A percentile compares a stretch with the other conserved stretches of the same genome.
These are phyloP conservation scores for Colletotrichum agaves DNA, from an alignment of 2,329 filamentous ascomycete species.

Conservation along the genomic window DNA sequence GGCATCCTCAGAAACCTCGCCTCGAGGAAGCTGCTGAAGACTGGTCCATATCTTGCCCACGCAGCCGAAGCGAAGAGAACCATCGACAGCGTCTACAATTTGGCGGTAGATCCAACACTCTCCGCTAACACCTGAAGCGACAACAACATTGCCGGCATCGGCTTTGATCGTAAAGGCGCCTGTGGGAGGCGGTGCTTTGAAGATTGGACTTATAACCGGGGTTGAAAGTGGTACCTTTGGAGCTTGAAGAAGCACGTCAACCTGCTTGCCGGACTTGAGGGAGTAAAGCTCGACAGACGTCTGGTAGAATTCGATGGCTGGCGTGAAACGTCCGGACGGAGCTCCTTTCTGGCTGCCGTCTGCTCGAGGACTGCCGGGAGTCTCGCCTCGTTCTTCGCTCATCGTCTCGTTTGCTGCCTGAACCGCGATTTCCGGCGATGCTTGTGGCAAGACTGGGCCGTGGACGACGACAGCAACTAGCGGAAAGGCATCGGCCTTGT, in stretches of 20 bases:
- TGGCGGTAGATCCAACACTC: conserved; percentile 84
- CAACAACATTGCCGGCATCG: conserved; percentile 75
- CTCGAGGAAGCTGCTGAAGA: conserved; percentile 70
- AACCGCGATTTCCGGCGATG: conserved; percentile 47
- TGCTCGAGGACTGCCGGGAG: conserved; percentile 54
- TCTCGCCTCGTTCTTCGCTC: conserved; percentile 54
- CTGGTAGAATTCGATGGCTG: conserved; percentile 74
- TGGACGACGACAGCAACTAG: conserved; percentile 84
- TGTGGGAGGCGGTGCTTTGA: conserved; percentile 74
- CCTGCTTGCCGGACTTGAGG: conserved; percentile 75
- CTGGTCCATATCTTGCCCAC: conserved; percentile 94
- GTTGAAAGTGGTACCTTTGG: conserved; percentile 70
- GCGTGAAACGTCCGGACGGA: conserved; percentile 47
- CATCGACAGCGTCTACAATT: conserved; percentile 54
- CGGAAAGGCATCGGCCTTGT: conserved; percentile 70
- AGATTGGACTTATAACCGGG: conserved; percentile 69
- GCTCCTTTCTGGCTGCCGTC: conserved; percentile 52
- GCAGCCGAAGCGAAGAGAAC: conserved; percentile 66
- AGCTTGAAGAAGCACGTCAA: conserved; percentile 80
- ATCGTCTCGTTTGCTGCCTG: conserved; percentile 51
- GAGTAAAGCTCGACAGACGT: conserved; percentile 93
- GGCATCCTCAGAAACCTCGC: conserved; percentile 58
- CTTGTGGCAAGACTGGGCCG: conserved; percentile 71
- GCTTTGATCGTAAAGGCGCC: conserved; percentile 81
- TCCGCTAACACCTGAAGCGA: conserved; percentile 85